phyloP scores from a whole-genome alignment of 352 stramenopile species.

The Pythium plurisporium region DNA sequence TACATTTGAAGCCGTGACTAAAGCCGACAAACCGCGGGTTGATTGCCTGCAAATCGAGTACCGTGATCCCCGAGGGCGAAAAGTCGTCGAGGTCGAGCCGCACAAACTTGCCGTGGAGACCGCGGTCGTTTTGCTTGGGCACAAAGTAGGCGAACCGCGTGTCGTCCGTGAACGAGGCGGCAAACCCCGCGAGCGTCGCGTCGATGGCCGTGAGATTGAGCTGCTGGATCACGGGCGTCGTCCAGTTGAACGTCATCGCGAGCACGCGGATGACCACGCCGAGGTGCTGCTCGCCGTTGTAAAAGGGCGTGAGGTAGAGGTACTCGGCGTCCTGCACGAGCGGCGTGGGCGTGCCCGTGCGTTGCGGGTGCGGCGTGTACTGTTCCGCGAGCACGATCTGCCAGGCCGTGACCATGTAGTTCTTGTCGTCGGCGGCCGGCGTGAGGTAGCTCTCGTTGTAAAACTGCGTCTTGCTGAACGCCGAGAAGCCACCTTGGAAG shows the following conservation, averaged over 20 bases:
- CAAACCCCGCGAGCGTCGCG: slow-evolving; percentile 46
- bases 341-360: slow-evolving; percentile 28
- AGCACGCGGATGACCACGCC: slow-evolving; percentile 55
- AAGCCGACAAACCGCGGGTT: slow-evolving; percentile 64
- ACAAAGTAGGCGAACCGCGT: slow-evolving; percentile 65
- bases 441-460: slow-evolving; percentile 66
- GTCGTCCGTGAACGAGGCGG: slow-evolving; percentile 48
- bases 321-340: slow-evolving; percentile 50
- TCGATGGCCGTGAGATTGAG: slow-evolving; percentile 47
- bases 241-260: slow-evolving; percentile 42
- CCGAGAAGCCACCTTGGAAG: slow-evolving; percentile 61
- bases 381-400: slow-evolving; percentile 41
- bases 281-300: slow-evolving; percentile 46
- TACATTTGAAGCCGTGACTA: slow-evolving; percentile 56
- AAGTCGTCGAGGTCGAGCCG: slow-evolving; percentile 52
- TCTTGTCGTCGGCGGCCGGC: slow-evolving; percentile 37
- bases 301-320: slow-evolving; percentile 66
- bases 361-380: slow-evolving; percentile 40
- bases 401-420: slow-evolving; percentile 44
- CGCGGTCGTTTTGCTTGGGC: slow-evolving; percentile 45
- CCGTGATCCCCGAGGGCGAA: slow-evolving; percentile 25
- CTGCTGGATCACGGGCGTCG: slow-evolving; percentile 43
- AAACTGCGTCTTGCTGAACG: slow-evolving; percentile 39
- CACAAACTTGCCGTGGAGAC: slow-evolving; percentile 60
- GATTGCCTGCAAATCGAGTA: slow-evolving; percentile 49